These are phyloP conservation scores for Aspergillus spinulosporus DNA, from an alignment of 2,329 filamentous ascomycete species.

Conservation along the genomic window DNA sequence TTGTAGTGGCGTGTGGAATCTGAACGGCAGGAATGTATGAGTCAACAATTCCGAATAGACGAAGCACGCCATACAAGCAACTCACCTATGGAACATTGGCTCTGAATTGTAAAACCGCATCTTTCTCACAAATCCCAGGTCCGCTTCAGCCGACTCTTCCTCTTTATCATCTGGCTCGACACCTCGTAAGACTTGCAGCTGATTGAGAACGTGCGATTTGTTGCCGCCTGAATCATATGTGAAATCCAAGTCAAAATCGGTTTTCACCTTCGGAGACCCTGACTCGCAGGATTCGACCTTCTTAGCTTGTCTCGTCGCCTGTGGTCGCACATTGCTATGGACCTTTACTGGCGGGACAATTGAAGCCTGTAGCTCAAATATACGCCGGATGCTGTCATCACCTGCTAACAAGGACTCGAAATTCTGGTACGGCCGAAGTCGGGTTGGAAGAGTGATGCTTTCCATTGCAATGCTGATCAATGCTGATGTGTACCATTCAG, in stretches of 20 bases:
- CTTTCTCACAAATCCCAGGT: conserved; percentile 32
- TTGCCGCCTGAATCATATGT: conserved; percentile 32
- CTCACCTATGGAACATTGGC: conserved; percentile 37
- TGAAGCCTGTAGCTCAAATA: conserved; percentile 72
- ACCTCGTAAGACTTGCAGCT: conserved; percentile 37
- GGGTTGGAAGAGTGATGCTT: conserved; percentile 72
- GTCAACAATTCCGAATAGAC: conserved; percentile 10
- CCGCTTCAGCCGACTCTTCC: conserved; percentile 19
- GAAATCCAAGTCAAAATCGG: conserved; percentile 43
- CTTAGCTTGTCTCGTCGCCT: background rate
- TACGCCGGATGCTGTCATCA: conserved; percentile 69
- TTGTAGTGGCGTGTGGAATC: conserved; percentile 50
- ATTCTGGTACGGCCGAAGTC: conserved; percentile 47
- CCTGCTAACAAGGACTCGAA: conserved; percentile 53
- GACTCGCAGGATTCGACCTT: background rate
- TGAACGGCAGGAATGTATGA: conserved; percentile 18
- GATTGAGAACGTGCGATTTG: conserved; percentile 37
- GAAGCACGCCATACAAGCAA: background rate
- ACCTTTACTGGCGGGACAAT: conserved; percentile 42
- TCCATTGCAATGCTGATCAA: conserved; percentile 76
- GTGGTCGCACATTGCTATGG: conserved; percentile 7
- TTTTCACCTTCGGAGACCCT: conserved; percentile 23
- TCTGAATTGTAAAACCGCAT: conserved; percentile 36
- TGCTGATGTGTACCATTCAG: conserved; percentile 77
- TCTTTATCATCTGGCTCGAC: conserved; percentile 18